Conservation (phyloP, 2,329 filamentous ascomycete species). For the Cyphellophora europaea region DNA sequence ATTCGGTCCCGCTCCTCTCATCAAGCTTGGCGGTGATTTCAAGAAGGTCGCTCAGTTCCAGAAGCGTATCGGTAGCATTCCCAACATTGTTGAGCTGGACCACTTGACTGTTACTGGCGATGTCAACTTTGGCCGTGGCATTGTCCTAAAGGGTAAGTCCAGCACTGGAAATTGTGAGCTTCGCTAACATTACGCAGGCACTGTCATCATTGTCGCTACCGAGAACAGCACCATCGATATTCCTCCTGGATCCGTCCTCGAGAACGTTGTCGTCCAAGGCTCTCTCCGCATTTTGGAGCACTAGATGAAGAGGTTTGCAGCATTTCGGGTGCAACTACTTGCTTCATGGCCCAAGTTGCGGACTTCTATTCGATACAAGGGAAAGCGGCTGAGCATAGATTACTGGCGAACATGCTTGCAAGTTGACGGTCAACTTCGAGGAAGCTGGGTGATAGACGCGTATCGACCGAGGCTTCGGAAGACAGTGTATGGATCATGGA, state of each 20-base stretch:
- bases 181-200: slow-evolving; percentile 32
- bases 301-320: no score
- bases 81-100: slow-evolving; percentile 41
- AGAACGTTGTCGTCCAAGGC: slow-evolving; percentile 98
- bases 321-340: neutral
- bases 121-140: slow-evolving; percentile 91
- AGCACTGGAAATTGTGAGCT: neutral
- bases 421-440: no score
- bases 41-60: slow-evolving; percentile 89
- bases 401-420: neutral
- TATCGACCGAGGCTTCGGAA: no score
- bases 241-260: slow-evolving; percentile 88
- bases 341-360: neutral
- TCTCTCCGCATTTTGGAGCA: slow-evolving; percentile 70
- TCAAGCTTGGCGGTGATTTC: slow-evolving; percentile 98
- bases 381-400: neutral
- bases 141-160: slow-evolving; percentile 72
- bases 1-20: slow-evolving; percentile 91
- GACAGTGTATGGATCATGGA: no score
- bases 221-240: slow-evolving; percentile 98
- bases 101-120: slow-evolving; percentile 96
- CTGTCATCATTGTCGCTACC: slow-evolving; percentile 96
- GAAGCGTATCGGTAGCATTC: slow-evolving; percentile 41
- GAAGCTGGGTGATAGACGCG: no score
- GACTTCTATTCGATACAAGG: neutral